Conservation (phyloP, 495 filamentous ascomycete genomes). For the Penicillium chermesinum region DNA sequence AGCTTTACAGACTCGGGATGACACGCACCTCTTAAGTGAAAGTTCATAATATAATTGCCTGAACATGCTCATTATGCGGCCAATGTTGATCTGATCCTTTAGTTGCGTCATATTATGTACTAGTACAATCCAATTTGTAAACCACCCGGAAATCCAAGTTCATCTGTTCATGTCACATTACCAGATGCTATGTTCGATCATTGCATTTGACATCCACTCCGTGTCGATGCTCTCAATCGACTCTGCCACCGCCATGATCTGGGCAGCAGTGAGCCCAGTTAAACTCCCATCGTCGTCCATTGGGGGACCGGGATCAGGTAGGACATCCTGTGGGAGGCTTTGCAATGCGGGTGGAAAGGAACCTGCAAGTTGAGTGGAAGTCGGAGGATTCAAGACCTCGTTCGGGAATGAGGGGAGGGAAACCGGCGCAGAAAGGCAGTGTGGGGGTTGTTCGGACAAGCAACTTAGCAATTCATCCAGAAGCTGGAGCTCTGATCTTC, state of each 20-base stretch:
- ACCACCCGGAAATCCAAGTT: background rate
- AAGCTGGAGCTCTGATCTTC: conserved; percentile 35
- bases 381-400: conserved; percentile 5
- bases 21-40: too few relatives aligned
- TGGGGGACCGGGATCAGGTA: conserved; percentile 8
- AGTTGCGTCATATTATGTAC: background rate
- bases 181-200: conserved; percentile 37
- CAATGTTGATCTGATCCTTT: too few relatives aligned
- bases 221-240: conserved; percentile 37
- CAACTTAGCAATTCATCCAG: conserved; percentile 28
- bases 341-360: conserved; percentile 12
- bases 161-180: conserved; percentile 10
- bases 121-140: background rate
- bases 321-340: conserved; percentile 11
- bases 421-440: conserved; percentile 11
- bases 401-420: conserved; percentile 15
- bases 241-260: conserved; percentile 37
- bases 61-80: too few relatives aligned
- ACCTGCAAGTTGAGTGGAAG: conserved; percentile 6
- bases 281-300: conserved; percentile 14
- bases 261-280: conserved; percentile 27
- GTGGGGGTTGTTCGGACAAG: conserved; percentile 17
- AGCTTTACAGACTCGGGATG: too few relatives aligned
- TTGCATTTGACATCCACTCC: conserved; percentile 37
- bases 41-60: too few relatives aligned